A percentile compares a stretch with the other conserved stretches of the same genome.
phyloP scores from a whole-genome alignment of 371 early-diverging fungal genomes.

The Basidiobolus meristosporus region DNA sequence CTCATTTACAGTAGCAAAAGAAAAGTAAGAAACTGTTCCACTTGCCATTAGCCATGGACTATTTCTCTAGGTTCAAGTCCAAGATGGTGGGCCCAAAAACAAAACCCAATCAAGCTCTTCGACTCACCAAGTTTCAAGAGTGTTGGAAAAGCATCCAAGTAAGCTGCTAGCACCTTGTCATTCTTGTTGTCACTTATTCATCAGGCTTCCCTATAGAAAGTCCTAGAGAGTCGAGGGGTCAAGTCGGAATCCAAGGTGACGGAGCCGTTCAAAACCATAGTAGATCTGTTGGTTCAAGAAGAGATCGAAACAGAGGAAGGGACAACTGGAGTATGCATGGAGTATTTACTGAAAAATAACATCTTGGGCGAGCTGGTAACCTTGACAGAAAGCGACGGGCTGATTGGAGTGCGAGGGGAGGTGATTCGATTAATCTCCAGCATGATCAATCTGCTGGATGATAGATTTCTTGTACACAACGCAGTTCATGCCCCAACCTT shows the following conservation, averaged over 20 bases:
- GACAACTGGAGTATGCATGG: slow-evolving; percentile 77
- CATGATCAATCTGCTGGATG: slow-evolving; percentile 70
- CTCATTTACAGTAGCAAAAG: no score
- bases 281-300: slow-evolving; percentile 52
- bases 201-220: no score
- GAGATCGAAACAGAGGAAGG: slow-evolving; percentile 45
- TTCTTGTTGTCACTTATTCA: no score
- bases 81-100: slow-evolving; percentile 36
- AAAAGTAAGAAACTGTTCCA: no score
- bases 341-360: slow-evolving; percentile 68
- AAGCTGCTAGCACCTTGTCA: no score
- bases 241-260: no score
- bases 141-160: slow-evolving; percentile 55
- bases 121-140: slow-evolving; percentile 49
- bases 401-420: slow-evolving; percentile 72
- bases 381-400: slow-evolving; percentile 60
- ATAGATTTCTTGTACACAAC: slow-evolving; percentile 73
- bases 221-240: no score
- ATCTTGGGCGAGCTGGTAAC: slow-evolving; percentile 60
- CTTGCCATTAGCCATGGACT: slow-evolving; percentile 8
- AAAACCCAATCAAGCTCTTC: slow-evolving; percentile 38
- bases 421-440: slow-evolving; percentile 59
- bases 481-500: slow-evolving; percentile 76
- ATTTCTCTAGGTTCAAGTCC: slow-evolving; percentile 13
- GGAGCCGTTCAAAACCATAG: no score